Conservation (phyloP, 371 early-diverging fungal genomes). For the Apophysomyces variabilis region DNA sequence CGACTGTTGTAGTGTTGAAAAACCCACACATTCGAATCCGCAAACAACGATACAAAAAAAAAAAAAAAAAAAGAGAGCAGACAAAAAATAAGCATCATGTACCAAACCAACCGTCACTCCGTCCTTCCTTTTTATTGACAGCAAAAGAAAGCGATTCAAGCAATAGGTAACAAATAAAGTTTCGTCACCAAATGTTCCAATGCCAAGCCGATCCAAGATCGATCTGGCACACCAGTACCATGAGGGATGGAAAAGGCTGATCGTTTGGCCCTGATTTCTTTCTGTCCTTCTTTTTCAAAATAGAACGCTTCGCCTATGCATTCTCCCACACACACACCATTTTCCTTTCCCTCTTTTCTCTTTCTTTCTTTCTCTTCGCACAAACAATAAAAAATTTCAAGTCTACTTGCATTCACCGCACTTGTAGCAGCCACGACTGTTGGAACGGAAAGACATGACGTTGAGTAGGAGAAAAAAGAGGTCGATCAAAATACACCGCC, state of each 20-base stretch:
- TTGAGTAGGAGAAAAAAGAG: conserved; percentile 9
- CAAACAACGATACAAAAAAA: conserved; percentile 7
- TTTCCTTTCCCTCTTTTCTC: too few relatives aligned
- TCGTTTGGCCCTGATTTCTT: not conserved
- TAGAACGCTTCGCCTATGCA: conserved; percentile 5
- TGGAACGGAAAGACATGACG: conserved; percentile 48
- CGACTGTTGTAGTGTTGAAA: conserved; percentile 45
- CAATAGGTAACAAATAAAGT: not conserved
- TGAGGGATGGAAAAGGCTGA: not conserved
- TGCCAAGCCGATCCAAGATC: not conserved
- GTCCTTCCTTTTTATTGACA: conserved; percentile 5
- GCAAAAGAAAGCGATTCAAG: conserved; percentile 11
- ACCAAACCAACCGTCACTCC: conserved; percentile 9
- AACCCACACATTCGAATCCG: conserved; percentile 12
- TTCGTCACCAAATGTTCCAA: not conserved
- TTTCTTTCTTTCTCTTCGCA: not conserved
- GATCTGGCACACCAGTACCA: not conserved
- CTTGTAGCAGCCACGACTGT: conserved; percentile 48
- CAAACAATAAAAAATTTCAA: conserved; percentile 15
- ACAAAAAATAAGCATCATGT: conserved; percentile 13
- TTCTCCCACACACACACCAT: conserved; percentile 10
- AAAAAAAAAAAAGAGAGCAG: conserved; percentile 1
- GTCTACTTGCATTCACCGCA: conserved; percentile 58
- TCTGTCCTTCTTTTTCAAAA: not conserved
- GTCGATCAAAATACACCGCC: not conserved